Conservation (phyloP, 805 yeast species). For the Jamesozyma spencerorum region DNA sequence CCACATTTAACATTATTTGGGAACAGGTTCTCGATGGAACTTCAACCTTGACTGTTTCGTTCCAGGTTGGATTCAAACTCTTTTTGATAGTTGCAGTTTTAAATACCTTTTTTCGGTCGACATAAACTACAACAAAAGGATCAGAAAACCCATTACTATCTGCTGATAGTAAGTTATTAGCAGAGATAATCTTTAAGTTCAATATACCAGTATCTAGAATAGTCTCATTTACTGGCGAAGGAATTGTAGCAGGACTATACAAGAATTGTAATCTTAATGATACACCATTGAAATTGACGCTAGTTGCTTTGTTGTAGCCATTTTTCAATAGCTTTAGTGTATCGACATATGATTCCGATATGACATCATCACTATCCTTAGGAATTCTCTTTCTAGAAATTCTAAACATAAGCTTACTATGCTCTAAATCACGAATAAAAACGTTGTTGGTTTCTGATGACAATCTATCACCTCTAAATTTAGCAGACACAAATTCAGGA, state of each 20-base stretch:
- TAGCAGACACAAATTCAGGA: slow-evolving; percentile 48
- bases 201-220: slow-evolving; percentile 60
- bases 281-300: slow-evolving; percentile 37
- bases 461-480: slow-evolving; percentile 39
- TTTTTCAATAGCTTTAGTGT: slow-evolving; percentile 48
- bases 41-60: slow-evolving; percentile 52
- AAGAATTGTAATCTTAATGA: slow-evolving; percentile 43
- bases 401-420: slow-evolving; percentile 50
- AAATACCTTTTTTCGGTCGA: slow-evolving; percentile 46
- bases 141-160: slow-evolving; percentile 74
- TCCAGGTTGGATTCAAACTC: slow-evolving; percentile 68
- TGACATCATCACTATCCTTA: slow-evolving; percentile 38
- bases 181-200: slow-evolving; percentile 48
- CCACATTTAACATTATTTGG: slow-evolving; percentile 39
- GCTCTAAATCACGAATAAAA: slow-evolving; percentile 61
- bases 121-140: slow-evolving; percentile 47
- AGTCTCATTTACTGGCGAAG: slow-evolving; percentile 49
- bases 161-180: slow-evolving; percentile 44
- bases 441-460: slow-evolving; percentile 44
- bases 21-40: slow-evolving; percentile 55
- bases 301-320: slow-evolving; percentile 39
- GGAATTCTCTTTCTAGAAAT: slow-evolving; percentile 45
- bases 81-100: slow-evolving; percentile 57
- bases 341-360: slow-evolving; percentile 40
- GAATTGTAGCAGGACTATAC: slow-evolving; percentile 49